Evolutionary conservation across 441 rosid genomes (phyloP).

Genomic region (Populus hybrid): DNA sequence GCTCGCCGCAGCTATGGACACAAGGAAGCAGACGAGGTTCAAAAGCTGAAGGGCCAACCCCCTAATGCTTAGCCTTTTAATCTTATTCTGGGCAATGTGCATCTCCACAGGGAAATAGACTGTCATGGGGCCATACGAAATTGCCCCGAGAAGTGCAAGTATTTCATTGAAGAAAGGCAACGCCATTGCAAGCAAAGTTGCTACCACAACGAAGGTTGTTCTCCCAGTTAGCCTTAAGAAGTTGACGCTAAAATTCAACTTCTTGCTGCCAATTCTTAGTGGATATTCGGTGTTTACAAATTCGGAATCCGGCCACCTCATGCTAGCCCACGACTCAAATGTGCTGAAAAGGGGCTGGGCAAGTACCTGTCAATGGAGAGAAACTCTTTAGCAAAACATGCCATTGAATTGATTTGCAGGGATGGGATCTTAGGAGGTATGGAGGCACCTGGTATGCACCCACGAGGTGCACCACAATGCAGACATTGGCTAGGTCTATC

Average conservation of each 20-base stretch:
- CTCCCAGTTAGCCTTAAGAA: slow-evolving; percentile 33
- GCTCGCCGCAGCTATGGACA: slow-evolving; percentile 17
- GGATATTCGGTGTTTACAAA: slow-evolving; percentile 13
- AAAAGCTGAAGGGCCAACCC: slow-evolving; percentile 23
- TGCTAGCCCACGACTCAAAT: slow-evolving; percentile 28
- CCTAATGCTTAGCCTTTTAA: slow-evolving; percentile 14
- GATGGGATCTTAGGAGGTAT: not conserved
- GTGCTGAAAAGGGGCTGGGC: slow-evolving; percentile 23
- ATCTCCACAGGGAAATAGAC: slow-evolving; percentile 34
- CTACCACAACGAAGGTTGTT: slow-evolving; percentile 19
- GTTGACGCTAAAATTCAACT: slow-evolving; percentile 10
- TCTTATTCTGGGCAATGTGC: slow-evolving; percentile 25
- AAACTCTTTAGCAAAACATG: too few relatives aligned
- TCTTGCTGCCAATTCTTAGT: not conserved
- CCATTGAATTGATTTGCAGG: not conserved
- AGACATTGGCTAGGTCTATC: slow-evolving; percentile 29
- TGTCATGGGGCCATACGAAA: slow-evolving; percentile 30
- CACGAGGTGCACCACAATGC: slow-evolving; percentile 30
- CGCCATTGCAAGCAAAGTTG: slow-evolving; percentile 27
- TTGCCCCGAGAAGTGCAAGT: slow-evolving; percentile 30
- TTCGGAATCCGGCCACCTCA: slow-evolving; percentile 24
- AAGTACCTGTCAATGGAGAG: slow-evolving; percentile 15
- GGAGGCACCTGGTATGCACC: slow-evolving; percentile 27
- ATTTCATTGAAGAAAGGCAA: slow-evolving; percentile 37
- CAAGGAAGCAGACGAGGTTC: slow-evolving; percentile 22